A percentile compares a stretch with the other conserved stretches of the same genome.
phyloP scores from a whole-genome alignment of 148 eudicot species.

The Rhododendron kiyosumense region DNA sequence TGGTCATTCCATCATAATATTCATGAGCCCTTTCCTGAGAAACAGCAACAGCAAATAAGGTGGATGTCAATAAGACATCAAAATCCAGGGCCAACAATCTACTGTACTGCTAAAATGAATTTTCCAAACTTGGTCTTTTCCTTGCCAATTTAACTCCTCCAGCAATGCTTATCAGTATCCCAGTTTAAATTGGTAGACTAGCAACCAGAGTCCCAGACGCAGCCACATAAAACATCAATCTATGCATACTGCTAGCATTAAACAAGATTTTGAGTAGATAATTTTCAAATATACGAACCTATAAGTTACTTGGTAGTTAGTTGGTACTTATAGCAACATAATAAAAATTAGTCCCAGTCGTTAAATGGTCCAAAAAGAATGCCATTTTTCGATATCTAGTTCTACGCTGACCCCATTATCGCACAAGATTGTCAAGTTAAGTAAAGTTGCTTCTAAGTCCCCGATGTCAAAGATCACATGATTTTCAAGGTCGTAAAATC shows the following conservation, averaged over 20 bases:
- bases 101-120: background rate
- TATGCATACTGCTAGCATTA: background rate
- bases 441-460: background rate
- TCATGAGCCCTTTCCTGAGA: constrained; percentile 78
- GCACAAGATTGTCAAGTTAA: background rate
- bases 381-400: background rate
- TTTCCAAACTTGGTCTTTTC: background rate
- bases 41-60: background rate
- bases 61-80: background rate
- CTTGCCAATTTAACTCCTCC: background rate
- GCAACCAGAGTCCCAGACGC: background rate
- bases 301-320: background rate
- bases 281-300: background rate
- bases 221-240: background rate
- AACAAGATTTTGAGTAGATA: background rate
- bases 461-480: background rate
- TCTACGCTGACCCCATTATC: background rate
- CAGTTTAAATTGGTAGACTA: background rate
- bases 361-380: background rate
- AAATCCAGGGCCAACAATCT: background rate
- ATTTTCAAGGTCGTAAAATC: background rate
- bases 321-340: background rate
- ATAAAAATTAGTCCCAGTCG: background rate
- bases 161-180: background rate
- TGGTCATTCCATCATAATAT: constrained; percentile 79